Evolutionary conservation across 192 early-diverging fungal species (phyloP), one percentile per base, ranked within the genome.

Genomic region (Umbelopsis sp.): DNA sequence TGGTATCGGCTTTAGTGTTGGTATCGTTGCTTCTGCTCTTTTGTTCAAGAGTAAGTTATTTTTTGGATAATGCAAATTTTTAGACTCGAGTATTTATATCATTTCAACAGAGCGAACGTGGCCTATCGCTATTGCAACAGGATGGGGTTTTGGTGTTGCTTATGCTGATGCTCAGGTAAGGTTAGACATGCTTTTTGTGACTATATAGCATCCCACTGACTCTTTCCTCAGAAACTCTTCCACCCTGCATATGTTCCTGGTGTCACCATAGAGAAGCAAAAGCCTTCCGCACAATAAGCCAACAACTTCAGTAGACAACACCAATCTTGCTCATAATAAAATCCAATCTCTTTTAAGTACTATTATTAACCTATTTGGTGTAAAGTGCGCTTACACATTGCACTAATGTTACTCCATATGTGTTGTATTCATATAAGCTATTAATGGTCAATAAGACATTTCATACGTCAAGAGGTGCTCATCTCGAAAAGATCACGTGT

Each of bases 11-110:
- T 78, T 94, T 67, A 89, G 89, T 73, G 90, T 92, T 58, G 94
- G 94, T 74, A 87, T 96, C 71, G 92, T 93, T n/a, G 86, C 91
- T 33, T 94, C 93, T 22, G 93, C 91, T 46, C 81, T 96, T 25
- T 72, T 96, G 72, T 96, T 96, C 84, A 89, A 87, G 82, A 89
- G 93, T 91, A 85, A 78, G 91, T 82, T 16, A 1, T 20, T 12
- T n/a, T 8, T 64, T 10, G 5, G 16, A n/a, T 33, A 12, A 13
- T n/a, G 3, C 9, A n/a, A 27, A 50, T 50, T 46, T 15, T 35
- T 1, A 44, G 58, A 12, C 27, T 64, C 10, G 5, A 18, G 11
- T 30, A 67, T 70, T n/a, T 48, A 15, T 9, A 46, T 23, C 48
- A 27, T 18, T 9, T n/a, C 46, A 35, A n/a, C 74, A 92, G 91